A percentile compares a stretch with the other conserved stretches of the same genome.
Evolutionary conservation across 257 asterid species (phyloP).

Genomic region (Lantana camara): DNA sequence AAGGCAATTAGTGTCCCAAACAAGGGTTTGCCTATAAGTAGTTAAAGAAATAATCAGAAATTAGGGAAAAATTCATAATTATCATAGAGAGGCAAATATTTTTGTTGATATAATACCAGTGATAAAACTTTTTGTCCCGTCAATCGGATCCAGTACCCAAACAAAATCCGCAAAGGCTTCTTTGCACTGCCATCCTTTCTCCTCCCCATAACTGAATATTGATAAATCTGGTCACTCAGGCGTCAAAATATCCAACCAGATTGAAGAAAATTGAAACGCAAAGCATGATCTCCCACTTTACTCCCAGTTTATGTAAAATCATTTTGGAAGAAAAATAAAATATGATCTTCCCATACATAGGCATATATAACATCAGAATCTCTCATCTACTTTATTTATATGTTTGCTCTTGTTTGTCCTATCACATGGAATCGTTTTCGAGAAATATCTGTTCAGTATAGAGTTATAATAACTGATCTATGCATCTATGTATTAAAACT

Average conservation of each 20-base stretch:
- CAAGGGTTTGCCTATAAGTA: conserved; percentile 76
- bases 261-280: conserved; percentile 3
- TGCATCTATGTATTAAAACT: background rate
- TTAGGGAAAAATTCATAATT: conserved; percentile 18
- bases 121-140: conserved; percentile 96
- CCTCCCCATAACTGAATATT: conserved; percentile 83
- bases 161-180: conserved; percentile 77
- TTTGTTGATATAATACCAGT: conserved; percentile 52
- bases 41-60: conserved; percentile 11
- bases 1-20: conserved; percentile 94
- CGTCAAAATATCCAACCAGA: conserved; percentile 3
- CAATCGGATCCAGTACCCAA: conserved; percentile 98
- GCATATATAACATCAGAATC: background rate
- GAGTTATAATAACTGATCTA: background rate
- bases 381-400: background rate
- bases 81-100: background rate
- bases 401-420: background rate
- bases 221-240: background rate
- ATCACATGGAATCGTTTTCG: background rate
- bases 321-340: conserved; percentile 6
- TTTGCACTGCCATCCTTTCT: conserved; percentile 83
- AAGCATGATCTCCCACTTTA: conserved; percentile 10
- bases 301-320: conserved; percentile 2
- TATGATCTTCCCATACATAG: background rate
- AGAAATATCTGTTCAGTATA: background rate